Conservation (phyloP, 176 grass and related monocot species). For the Poa pratensis region DNA sequence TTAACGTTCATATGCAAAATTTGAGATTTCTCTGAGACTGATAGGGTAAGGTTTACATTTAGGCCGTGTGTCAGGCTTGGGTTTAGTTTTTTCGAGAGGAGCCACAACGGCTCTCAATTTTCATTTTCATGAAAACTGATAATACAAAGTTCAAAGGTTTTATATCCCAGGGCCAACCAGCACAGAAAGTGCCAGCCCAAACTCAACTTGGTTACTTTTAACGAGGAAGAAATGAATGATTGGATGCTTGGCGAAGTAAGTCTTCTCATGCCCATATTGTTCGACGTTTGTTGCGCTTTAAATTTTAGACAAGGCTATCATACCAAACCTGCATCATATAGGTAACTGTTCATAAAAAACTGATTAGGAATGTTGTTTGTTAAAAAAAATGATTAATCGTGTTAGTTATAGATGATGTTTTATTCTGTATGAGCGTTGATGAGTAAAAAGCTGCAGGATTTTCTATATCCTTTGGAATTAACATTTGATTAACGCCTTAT, state of each 20-base stretch:
- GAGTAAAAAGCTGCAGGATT: background rate
- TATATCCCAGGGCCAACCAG: too few species aligned
- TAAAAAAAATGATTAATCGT: background rate
- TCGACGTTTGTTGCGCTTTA: background rate
- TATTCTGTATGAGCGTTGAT: background rate
- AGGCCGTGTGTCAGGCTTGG: background rate
- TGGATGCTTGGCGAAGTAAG: too few species aligned
- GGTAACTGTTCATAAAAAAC: background rate
- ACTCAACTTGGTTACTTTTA: too few species aligned
- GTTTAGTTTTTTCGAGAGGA: too few species aligned
- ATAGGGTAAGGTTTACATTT: background rate
- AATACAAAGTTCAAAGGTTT: background rate
- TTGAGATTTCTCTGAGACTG: background rate
- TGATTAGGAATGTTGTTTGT: background rate
- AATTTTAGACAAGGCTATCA: background rate
- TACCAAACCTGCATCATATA: background rate
- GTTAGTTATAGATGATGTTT: background rate
- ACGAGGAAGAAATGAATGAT: too few species aligned
- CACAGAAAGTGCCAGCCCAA: too few species aligned
- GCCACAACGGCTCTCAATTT: too few species aligned
- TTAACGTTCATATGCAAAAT: background rate
- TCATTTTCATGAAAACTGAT: too few species aligned
- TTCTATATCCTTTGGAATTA: background rate
- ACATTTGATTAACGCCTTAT: constrained; percentile 3
- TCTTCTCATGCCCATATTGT: background rate